Base-by-base conservation (phyloP, 306 rosid species). In the Dalbergia oliveri region DNA sequence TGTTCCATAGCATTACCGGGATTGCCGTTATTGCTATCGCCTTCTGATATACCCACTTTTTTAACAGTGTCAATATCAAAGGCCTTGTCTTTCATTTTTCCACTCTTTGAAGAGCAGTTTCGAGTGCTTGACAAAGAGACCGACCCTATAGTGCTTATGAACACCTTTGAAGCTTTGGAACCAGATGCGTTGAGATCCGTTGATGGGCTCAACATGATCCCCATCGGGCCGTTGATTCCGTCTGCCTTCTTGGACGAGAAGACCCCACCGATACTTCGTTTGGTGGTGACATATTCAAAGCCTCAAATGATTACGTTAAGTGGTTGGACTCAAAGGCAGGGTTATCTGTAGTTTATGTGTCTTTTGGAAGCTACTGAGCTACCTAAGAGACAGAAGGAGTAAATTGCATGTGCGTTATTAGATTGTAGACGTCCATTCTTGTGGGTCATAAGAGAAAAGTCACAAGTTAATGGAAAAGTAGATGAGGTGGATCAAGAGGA, bases 221-320 rank as follows among this genome's bases (percentile, higher is more conserved):
- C 84, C 0, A 60, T 91, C 14, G 93, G 96, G n/a, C 91, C 96
- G 35, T 72, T 91, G 85, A 74, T 86, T 57, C 90, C 89, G 2
- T 84, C 87, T 0, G 82, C 72, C 0, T 84, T 82, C 45, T 31
- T 79, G 26, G 89, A 86, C 9, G 82, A 72, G 3, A 63, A 11
- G 64, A 79, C 56, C 81, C 86, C 0, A n/a, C 15, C 0, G 94
- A 84, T 51, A 72, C 47, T 3, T 66, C 73, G 4, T 82, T 75
- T 16, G 84, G 4, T n/a, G n/a, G n/a, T n/a, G n/a, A n/a, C n/a
- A n/a, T n/a, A n/a, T n/a, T n/a, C n/a, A n/a, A n/a, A n/a, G 2
- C 11, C 3, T 50, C 69, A 0, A 39, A 19, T 9, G 81, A 73
- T 45, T 86, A 77, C 53, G 33, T 88, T 7, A 69, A 83, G 4